Evolutionary conservation across 75 land plant genomes (phyloP).

Genomic region (Pinus tabuliformis): DNA sequence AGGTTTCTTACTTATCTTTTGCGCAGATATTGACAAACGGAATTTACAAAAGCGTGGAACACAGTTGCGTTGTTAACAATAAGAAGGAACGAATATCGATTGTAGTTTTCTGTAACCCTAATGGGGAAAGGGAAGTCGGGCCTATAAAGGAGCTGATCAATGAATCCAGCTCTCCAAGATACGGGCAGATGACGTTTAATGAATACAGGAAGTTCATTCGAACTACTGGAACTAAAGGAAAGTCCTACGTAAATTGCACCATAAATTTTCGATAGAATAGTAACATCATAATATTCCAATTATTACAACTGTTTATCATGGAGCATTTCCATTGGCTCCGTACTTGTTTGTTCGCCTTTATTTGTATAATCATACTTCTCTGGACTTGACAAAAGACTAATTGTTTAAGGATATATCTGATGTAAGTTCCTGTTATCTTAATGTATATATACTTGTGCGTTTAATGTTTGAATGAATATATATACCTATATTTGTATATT

Average conservation of each 20-base stretch:
- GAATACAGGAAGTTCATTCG: constrained; percentile 14
- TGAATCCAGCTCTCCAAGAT: not conserved
- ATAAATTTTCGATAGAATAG: too few relatives aligned
- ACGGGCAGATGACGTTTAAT: constrained; percentile 23
- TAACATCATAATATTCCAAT: too few relatives aligned
- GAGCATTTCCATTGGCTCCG: too few relatives aligned
- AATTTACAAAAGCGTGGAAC: constrained; percentile 32
- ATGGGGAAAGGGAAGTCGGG: not conserved
- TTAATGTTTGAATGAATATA: too few relatives aligned
- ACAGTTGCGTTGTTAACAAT: constrained; percentile 28
- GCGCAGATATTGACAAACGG: constrained; percentile 29
- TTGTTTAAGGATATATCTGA: too few relatives aligned
- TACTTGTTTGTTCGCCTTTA: too few relatives aligned
- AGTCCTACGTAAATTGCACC: not conserved
- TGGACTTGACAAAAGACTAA: too few relatives aligned
- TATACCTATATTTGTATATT: too few relatives aligned
- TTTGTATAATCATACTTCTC: too few relatives aligned
- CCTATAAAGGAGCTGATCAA: constrained; percentile 17
- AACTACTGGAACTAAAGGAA: constrained; percentile 10
- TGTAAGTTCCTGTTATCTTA: too few relatives aligned
- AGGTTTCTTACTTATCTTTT: not conserved
- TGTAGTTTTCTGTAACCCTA: constrained; percentile 25
- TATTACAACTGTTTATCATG: too few relatives aligned
- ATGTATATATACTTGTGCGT: too few relatives aligned
- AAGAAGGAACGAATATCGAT: constrained; percentile 20